Evolutionary conservation across 1,139 yeast genomes (phyloP).

Genomic region (Pichia sp.): DNA sequence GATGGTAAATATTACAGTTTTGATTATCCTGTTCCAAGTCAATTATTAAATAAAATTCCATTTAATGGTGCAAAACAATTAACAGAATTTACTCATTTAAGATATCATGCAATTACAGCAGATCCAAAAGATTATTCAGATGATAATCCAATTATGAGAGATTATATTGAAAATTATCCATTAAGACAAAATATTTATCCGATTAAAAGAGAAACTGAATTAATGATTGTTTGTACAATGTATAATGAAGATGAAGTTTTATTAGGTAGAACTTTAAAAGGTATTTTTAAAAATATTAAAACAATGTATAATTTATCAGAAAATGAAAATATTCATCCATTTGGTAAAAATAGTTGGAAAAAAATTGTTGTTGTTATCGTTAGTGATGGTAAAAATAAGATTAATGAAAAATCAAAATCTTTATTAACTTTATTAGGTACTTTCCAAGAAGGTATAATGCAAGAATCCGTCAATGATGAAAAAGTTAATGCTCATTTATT

Average conservation of each 20-base stretch:
- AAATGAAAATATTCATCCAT: slow-evolving; percentile 47
- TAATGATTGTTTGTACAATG: slow-evolving; percentile 72
- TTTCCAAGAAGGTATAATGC: slow-evolving; percentile 78
- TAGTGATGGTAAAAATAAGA: slow-evolving; percentile 67
- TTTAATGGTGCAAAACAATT: slow-evolving; percentile 41
- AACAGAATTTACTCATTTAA: slow-evolving; percentile 67
- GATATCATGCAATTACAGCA: slow-evolving; percentile 78
- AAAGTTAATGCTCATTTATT: slow-evolving; percentile 70
- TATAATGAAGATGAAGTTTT: slow-evolving; percentile 76
- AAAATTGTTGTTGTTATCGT: slow-evolving; percentile 69
- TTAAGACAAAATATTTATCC: slow-evolving; percentile 61
- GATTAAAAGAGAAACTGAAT: slow-evolving; percentile 63
- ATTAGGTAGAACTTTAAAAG: slow-evolving; percentile 67
- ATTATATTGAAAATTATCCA: slow-evolving; percentile 33
- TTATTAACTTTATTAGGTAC: slow-evolving; percentile 67
- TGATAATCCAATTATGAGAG: slow-evolving; percentile 35
- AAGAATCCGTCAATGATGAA: slow-evolving; percentile 64
- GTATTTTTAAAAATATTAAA: slow-evolving; percentile 75
- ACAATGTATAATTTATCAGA: slow-evolving; percentile 61
- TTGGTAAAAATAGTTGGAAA: slow-evolving; percentile 82
- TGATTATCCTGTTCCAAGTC: slow-evolving; percentile 69
- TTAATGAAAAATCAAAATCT: slow-evolving; percentile 59
- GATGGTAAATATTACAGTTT: slow-evolving; percentile 63
- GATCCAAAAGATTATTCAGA: slow-evolving; percentile 63
- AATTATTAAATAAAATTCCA: slow-evolving; percentile 48